A percentile compares a stretch with the other conserved stretches of the same genome.
phyloP scores from a whole-genome alignment of 1,284 basidiomycete genomes.

The Cystobasidium sp. region DNA sequence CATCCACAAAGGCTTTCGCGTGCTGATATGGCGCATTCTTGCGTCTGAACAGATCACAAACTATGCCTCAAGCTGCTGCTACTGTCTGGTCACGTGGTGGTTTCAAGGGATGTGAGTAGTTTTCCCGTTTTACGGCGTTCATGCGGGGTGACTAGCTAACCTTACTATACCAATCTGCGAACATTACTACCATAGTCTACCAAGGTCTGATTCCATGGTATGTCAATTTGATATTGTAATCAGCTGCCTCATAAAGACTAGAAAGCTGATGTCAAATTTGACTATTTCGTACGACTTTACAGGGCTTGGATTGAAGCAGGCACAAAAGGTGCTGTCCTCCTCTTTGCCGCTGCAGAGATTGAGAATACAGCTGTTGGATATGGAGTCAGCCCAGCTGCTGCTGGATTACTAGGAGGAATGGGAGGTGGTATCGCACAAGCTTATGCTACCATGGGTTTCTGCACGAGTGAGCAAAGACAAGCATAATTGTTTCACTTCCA shows the following conservation, averaged over 20 bases:
- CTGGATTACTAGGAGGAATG: conserved; percentile 95
- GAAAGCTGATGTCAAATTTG: not conserved
- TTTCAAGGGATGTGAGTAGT: conserved; percentile 66
- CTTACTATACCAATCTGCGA: conserved; percentile 5
- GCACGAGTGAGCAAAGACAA: conserved; percentile 48
- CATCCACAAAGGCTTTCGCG: no score
- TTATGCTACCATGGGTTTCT: conserved; percentile 77
- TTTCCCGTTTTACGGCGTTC: not conserved
- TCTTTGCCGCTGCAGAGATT: conserved; percentile 95
- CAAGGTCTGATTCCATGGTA: conserved; percentile 98
- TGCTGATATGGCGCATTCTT: no score
- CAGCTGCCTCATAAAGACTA: no score
- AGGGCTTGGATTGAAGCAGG: conserved; percentile 99
- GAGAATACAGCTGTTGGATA: conserved; percentile 69
- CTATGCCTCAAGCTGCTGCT: conserved; percentile 82
- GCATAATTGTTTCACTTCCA: not conserved
- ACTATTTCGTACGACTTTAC: not conserved
- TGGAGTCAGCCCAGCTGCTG: conserved; percentile 77
- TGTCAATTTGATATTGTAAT: conserved; percentile 38
- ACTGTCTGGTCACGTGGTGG: conserved; percentile 93
- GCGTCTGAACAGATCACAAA: conserved; percentile 85
- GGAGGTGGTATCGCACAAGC: conserved; percentile 96
- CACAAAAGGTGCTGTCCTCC: conserved; percentile 93
- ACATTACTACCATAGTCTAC: conserved; percentile 64
- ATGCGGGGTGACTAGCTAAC: conserved; percentile 42